Base-by-base conservation (phyloP, 139 green algal genomes). In the Tetratostichococcus sp. region DNA sequence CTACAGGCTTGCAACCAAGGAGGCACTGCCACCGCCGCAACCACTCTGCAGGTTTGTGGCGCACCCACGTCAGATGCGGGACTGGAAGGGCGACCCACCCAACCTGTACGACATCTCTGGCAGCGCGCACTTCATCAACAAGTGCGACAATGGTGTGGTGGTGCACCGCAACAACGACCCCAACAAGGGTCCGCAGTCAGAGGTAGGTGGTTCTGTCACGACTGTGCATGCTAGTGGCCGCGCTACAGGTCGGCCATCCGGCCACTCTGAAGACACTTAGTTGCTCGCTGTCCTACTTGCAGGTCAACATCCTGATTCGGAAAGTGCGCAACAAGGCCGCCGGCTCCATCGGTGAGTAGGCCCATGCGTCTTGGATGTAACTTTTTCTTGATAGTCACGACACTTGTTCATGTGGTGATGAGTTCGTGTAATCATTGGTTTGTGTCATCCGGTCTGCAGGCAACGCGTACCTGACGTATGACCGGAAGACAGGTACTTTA, bases 81-180 rank as follows among this genome's bases (percentile, higher is more conserved):
- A 93, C 35, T 98, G 93, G 94, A 80, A 83, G 65, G 85, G 94
- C 1, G 76, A 94, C 67, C 77, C 92, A 1, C 94, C 94, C 50
- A 91, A 83, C 69, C 83, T 98, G 71, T 96, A 97, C 77, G 90
- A 95, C 83, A 98, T 98, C 80, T 91, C 78, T 59, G 95, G 95
- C 67, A 93, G 82, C 0, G 94, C 95, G 25, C 91, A 99, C 83
- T 99, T 98, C 85, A 92, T 97, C 79, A 98, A 98, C 85, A 98
- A 98, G 84, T 88, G 88, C 14, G 95, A 99, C 87, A 94, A 94
- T 80, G 95, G 93, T 31, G 89, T 99, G n/a, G 91, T 98, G 16
- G 83, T 99, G 32, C 94, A 99, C 86, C 83, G 94, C 35, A 88
- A 90, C 77, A 79, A 81, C 34, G 85, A 93, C 79, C 79, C 87